Evolutionary conservation across 805 yeast genomes (phyloP).

Genomic region (Soucietia sequanensis): DNA sequence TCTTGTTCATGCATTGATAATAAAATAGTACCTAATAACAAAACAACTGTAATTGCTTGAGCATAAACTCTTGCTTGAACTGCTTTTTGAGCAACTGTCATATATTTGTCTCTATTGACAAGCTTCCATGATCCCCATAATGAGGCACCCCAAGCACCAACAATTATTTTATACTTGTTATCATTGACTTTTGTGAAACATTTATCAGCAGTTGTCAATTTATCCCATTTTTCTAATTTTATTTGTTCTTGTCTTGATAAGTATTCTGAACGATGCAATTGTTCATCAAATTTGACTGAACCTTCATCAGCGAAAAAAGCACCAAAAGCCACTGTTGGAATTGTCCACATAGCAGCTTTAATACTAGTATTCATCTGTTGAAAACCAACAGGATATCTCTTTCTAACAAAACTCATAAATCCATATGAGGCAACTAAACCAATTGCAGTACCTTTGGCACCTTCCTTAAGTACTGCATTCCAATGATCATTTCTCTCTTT

Average conservation of each 20-base stretch:
- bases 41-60: constrained; percentile 71
- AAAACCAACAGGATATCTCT: constrained; percentile 46
- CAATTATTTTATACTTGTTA: constrained; percentile 65
- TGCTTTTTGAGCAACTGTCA: constrained; percentile 72
- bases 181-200: constrained; percentile 46
- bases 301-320: constrained; percentile 71
- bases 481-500: constrained; percentile 70
- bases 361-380: constrained; percentile 34
- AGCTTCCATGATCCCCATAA: constrained; percentile 73
- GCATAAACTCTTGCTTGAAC: constrained; percentile 90
- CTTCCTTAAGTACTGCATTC: constrained; percentile 58
- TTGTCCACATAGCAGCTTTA: constrained; percentile 62
- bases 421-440: constrained; percentile 61
- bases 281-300: constrained; percentile 62
- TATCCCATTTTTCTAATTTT: constrained; percentile 52
- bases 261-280: constrained; percentile 52
- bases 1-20: constrained; percentile 61
- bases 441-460: constrained; percentile 52
- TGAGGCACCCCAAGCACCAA: constrained; percentile 77
- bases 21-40: constrained; percentile 66
- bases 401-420: constrained; percentile 41
- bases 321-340: constrained; percentile 63
- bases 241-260: constrained; percentile 40
- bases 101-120: constrained; percentile 66
- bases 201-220: constrained; percentile 49